phyloP scores from a whole-genome alignment of 331 rosid genomes.

The Erythrophleum ivorense region DNA sequence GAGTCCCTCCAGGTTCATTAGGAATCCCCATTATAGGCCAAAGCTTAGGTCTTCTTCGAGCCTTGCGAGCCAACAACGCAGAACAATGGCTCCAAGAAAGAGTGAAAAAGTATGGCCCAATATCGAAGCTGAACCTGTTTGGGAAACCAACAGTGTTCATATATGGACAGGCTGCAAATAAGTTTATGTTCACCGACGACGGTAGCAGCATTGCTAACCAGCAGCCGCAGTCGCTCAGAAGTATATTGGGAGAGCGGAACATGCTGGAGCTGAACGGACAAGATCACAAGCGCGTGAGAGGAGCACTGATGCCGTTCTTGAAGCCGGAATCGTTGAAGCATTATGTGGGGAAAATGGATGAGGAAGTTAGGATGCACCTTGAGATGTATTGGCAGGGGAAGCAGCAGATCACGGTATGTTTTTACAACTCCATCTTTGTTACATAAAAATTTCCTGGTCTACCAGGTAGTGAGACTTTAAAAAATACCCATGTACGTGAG shows the following conservation, averaged over 20 bases:
- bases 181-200: constrained; percentile 54
- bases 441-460: too few species aligned
- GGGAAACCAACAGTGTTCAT: constrained; percentile 77
- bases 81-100: constrained; percentile 58
- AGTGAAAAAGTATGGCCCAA: constrained; percentile 66
- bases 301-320: constrained; percentile 69
- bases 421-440: too few species aligned
- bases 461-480: too few species aligned
- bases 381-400: constrained; percentile 66
- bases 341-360: constrained; percentile 66
- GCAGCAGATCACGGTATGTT: constrained; percentile 47
- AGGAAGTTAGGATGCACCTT: constrained; percentile 62
- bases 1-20: constrained; percentile 73
- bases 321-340: constrained; percentile 72
- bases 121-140: constrained; percentile 73
- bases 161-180: constrained; percentile 70
- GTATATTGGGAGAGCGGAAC: constrained; percentile 59
- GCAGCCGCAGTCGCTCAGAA: constrained; percentile 50
- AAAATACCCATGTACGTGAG: too few species aligned
- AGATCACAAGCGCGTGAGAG: constrained; percentile 74
- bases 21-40: constrained; percentile 63
- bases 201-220: constrained; percentile 26
- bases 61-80: constrained; percentile 55
- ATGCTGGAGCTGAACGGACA: constrained; percentile 48
- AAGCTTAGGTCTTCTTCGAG: constrained; percentile 47